Percentiles rank a stretch among this genome's conserved stretches.
Evolutionary conservation across 2,329 filamentous ascomycete genomes (phyloP).

Genomic region (Cladophialophora bantiana): DNA sequence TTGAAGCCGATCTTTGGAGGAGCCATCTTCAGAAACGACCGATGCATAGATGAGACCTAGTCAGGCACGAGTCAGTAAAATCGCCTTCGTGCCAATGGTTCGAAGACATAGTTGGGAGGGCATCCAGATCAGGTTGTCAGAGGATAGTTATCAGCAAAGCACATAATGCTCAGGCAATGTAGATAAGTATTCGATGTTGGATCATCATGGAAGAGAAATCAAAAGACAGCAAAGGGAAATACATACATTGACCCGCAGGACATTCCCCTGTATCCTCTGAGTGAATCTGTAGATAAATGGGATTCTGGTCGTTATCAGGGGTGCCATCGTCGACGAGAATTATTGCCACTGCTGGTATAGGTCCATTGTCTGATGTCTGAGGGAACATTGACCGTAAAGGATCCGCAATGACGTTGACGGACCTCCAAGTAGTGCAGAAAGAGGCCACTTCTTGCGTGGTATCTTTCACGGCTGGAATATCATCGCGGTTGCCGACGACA

Average conservation of each 20-base stretch:
- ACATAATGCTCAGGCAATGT: constrained; percentile 91
- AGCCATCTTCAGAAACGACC: constrained; percentile 39
- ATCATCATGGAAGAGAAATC: constrained; percentile 75
- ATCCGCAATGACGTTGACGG: constrained; percentile 74
- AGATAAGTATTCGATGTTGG: constrained; percentile 94
- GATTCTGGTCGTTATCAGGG: constrained; percentile 48
- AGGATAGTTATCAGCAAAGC: constrained; percentile 84
- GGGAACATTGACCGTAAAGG: constrained; percentile 72
- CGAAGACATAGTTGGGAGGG: constrained; percentile 32
- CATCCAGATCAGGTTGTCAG: constrained; percentile 82
- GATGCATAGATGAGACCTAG: constrained; percentile 67
- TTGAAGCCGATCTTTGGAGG: constrained; percentile 29
- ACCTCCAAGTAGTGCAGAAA: constrained; percentile 24
- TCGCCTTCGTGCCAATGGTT: constrained; percentile 18
- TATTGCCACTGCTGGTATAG: constrained; percentile 71
- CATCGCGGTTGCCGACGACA: constrained; percentile 49
- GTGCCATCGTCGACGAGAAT: constrained; percentile 49
- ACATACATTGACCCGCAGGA: constrained; percentile 88
- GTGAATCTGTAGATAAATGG: constrained; percentile 72
- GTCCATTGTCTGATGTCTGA: constrained; percentile 73
- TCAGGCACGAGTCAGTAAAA: constrained; percentile 29
- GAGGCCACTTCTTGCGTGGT: not conserved
- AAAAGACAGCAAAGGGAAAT: constrained; percentile 29
- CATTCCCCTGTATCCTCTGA: constrained; percentile 94
- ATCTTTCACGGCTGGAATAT: constrained; percentile 41